Conservation (phyloP, 352 stramenopile species). For the Pythium apleroticum region DNA sequence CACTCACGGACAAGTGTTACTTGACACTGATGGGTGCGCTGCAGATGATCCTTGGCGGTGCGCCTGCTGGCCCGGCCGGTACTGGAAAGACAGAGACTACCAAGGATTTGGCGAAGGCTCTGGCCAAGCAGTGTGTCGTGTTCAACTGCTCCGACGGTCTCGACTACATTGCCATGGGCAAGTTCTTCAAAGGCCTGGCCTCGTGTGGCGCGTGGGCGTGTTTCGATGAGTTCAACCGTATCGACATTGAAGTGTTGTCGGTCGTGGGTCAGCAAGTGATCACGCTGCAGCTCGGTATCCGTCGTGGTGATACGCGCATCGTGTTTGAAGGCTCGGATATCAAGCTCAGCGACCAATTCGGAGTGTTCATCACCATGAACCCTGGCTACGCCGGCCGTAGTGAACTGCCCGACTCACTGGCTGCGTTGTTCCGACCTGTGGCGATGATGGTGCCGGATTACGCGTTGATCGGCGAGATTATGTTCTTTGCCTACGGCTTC, state of each 20-base stretch:
- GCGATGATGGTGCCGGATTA: slow-evolving; percentile 93
- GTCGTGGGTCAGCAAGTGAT: slow-evolving; percentile 91
- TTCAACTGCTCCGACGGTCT: slow-evolving; percentile 94
- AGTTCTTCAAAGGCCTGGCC: slow-evolving; percentile 94
- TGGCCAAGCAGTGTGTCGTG: slow-evolving; percentile 95
- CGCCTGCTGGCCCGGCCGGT: slow-evolving; percentile 90
- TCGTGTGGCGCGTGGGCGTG: slow-evolving; percentile 92
- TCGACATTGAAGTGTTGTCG: slow-evolving; percentile 87
- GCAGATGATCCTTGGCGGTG: slow-evolving; percentile 94
- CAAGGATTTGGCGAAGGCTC: slow-evolving; percentile 93
- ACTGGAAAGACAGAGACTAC: slow-evolving; percentile 96
- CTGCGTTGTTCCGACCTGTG: slow-evolving; percentile 83
- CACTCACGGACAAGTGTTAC: slow-evolving; percentile 96
- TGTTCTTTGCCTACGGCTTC: slow-evolving; percentile 91
- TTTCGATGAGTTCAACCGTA: slow-evolving; percentile 91
- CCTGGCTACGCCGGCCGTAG: slow-evolving; percentile 85
- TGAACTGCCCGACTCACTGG: slow-evolving; percentile 86
- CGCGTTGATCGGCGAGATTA: slow-evolving; percentile 88
- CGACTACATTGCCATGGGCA: slow-evolving; percentile 95
- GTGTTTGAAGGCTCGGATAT: slow-evolving; percentile 96
- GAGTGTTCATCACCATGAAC: slow-evolving; percentile 93
- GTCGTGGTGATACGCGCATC: slow-evolving; percentile 79
- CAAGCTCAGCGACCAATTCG: slow-evolving; percentile 90
- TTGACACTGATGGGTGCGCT: slow-evolving; percentile 94
- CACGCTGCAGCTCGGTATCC: slow-evolving; percentile 89